Evolutionary conservation across 192 early-diverging fungal genomes (phyloP).

Genomic region (Paraglomus brasilianum): DNA sequence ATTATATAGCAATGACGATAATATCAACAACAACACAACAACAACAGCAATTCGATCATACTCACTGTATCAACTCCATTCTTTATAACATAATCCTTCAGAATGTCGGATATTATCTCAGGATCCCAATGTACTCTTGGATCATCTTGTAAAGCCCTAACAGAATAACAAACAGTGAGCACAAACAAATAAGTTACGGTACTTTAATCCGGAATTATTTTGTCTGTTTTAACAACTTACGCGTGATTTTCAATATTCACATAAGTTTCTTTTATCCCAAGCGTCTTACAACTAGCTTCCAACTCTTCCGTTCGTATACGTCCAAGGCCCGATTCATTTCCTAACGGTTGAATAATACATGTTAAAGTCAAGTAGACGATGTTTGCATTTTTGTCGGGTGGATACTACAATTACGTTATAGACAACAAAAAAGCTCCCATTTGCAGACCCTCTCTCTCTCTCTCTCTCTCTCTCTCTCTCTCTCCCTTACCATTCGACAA

Average conservation of each 20-base stretch:
- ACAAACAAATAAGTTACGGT: neutral
- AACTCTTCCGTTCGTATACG: conserved; percentile 61
- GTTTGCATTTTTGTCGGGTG: neutral
- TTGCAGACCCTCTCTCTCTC: neutral
- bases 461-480: neutral
- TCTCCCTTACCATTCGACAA: conserved; percentile 70
- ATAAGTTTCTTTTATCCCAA: conserved; percentile 54
- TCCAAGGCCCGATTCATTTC: conserved; percentile 72
- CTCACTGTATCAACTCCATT: conserved; percentile 63
- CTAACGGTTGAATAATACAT: conserved; percentile 36
- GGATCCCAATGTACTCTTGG: conserved; percentile 64
- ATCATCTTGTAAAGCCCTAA: conserved; percentile 60
- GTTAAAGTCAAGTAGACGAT: neutral
- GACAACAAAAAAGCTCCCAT: neutral
- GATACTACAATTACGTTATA: neutral
- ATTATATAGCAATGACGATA: neutral
- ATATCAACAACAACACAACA: neutral
- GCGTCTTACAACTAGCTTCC: conserved; percentile 51
- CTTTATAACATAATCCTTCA: conserved; percentile 59
- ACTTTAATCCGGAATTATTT: neutral
- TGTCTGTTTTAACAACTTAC: conserved; percentile 43
- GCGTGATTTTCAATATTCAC: conserved; percentile 55
- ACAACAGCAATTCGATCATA: conserved; percentile 23
- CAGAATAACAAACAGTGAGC: conserved; percentile 17
- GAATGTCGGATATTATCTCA: conserved; percentile 55